Base-by-base conservation (phyloP, 768 basidiomycete species). In the Piloderma croceum region DNA sequence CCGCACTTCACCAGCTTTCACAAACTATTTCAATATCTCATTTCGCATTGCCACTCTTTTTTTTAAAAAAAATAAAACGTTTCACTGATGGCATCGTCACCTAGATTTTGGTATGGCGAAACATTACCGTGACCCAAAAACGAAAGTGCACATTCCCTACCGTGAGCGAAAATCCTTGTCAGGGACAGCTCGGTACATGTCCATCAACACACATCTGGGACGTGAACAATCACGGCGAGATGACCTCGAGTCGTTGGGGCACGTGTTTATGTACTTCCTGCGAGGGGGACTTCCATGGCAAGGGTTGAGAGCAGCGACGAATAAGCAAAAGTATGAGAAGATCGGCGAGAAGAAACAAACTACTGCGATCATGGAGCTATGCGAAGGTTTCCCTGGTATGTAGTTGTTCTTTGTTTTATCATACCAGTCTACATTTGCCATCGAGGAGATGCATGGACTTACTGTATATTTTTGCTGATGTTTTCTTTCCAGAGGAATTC, bases 281-380 rank as follows among this genome's bases (percentile, higher is more conserved):
- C 77, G 94, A 4, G 94, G 94, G 19, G 91, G 92, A 15, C 74
- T 99, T 41, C 94, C 94, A 20, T 99, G 94, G 94, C 94, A 99
- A 61, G 94, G 94, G 34, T 71, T 99, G 47, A 81, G 93, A 56
- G 96, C 94, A 17, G 92, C 92, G 7, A 99, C 94, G 2, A 98
- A 99, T 74, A 98, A 98, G 69, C 94, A 98, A 63, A 98, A 98
- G 69, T 99, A 99, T 60, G 96, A 99, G 67, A 98, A 98, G 71
- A 99, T 99, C 51, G 96, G 94, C 35, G 96, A 96, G 70, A 98
- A 97, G 76, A 99, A 91, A 68, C 94, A 98, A 64, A 85, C 78
- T 6, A 96, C 94, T 12, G 73, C 79, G 6, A 97, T 99, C 52
- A 70, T 77, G 19, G 94, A 99, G 60, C 68, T 99, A 24, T 94